Evolutionary conservation across 768 basidiomycete genomes (phyloP), one percentile per base, ranked within the genome.

Genomic region (Termitomyces sp.): DNA sequence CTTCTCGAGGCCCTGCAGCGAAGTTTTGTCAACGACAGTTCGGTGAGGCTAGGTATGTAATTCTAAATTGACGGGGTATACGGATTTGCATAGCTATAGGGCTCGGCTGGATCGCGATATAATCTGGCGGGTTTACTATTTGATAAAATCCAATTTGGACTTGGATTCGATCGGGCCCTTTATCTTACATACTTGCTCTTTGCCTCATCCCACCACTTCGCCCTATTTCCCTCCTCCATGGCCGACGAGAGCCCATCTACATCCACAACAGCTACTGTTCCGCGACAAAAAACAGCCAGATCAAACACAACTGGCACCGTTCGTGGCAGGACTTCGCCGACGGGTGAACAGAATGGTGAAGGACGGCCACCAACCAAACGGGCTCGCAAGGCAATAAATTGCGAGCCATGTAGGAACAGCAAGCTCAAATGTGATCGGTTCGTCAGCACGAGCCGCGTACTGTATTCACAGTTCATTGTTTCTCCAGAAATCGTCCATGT

Each of bases 391-490:
- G 89, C 91, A 16, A 91, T 93, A 62, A 93, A 93, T 72, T 93
- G 91, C 65, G 89, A 91, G 63, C 91, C 91, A 3, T 93, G 91
- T 73, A 79, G 91, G 65, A 87, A 85, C 62, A 89, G 86, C 76
- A 91, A 92, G 72, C 82, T 92, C 62, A 91, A 93, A 72, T 93
- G 91, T 74, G 91, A 93, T 70, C 85, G 89, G 89, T 88, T 53
- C 42, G 72, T 69, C 60, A 53, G 33, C 46, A 44, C 7, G 55
- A 36, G 51, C 31, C 52, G 43, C 41, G n/a, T 45, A 50, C 12
- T 53, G 29, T 49, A 41, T 61, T 52, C 56, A 52, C 58, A 56
- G 38, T 44, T 53, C 53, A 50, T 56, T 47, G 56, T 39, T 53
- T 54, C 39, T 48, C 0, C 67, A 91, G 91, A 70, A 91, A 87